These are phyloP conservation scores for Knufia petricola DNA, from an alignment of 2,329 filamentous ascomycete genomes.

Conservation along the genomic window DNA sequence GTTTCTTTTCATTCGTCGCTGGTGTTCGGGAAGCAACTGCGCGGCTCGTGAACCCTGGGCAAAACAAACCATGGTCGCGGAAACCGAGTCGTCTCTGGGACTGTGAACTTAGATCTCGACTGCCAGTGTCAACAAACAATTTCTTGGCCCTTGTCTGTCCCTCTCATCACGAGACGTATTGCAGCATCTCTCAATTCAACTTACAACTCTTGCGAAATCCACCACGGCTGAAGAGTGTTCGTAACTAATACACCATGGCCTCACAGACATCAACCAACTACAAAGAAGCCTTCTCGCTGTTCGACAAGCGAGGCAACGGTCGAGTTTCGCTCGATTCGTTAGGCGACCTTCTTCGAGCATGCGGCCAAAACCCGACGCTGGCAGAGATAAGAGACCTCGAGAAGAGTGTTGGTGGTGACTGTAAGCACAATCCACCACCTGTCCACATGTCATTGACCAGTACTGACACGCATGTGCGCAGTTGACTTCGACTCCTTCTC, in stretches of 20 bases:
- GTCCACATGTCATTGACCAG: no score
- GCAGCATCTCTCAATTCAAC: no score
- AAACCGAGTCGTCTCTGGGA: neutral
- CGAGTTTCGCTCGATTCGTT: conserved; percentile 78
- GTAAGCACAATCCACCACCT: conserved; percentile 48
- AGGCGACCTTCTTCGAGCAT: conserved; percentile 88
- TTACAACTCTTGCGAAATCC: neutral
- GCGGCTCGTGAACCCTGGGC: neutral
- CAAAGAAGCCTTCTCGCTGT: conserved; percentile 99
- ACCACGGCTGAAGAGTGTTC: neutral
- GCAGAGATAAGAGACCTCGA: conserved; percentile 87
- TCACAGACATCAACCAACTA: conserved; percentile 80
- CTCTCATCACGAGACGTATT: no score
- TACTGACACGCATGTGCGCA: conserved; percentile 30
- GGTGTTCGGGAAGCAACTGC: neutral
- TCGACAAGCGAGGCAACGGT: conserved; percentile 97
- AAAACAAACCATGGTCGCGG: neutral
- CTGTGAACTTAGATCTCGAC: neutral
- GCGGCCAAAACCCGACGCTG: conserved; percentile 94
- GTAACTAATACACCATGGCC: conserved; percentile 13
- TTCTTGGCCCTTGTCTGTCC: no score
- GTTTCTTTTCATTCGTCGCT: neutral
- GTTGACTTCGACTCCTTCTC: conserved; percentile 98
- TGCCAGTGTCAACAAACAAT: conserved; percentile 11
- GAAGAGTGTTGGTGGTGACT: conserved; percentile 79